Evolutionary conservation across 176 grass and related monocot genomes (phyloP), one percentile per base, ranked within the genome.

Genomic region (Carex cristatella): DNA sequence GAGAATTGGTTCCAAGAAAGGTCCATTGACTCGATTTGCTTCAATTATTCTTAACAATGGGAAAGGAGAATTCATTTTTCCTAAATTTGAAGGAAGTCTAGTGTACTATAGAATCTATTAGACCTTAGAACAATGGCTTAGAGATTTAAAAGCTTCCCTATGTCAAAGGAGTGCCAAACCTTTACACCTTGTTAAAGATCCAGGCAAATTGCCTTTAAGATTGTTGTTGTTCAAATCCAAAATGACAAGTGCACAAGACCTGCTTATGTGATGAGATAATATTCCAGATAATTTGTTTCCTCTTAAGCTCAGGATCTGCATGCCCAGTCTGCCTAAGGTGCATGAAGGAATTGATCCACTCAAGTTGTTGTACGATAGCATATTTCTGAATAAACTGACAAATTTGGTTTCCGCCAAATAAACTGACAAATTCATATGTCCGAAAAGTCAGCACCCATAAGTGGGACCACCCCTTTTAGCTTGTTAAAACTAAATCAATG

Each of bases 181-280:
- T 0, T 0, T 61, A 13, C 86, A 90, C 10, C 74, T 85, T 67
- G 2, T 27, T 55, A 92, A 67, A 2, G 66, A 92, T 85, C 82
- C 68, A 0, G 76, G 89, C 1, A 91, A 1, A 0, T 1, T 1
- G 0, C 82, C 86, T 6, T 90, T 7, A 64, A 88, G 46, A 1
- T 49, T 85, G 18, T 91, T 91, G 0, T 0, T 40, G 4, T 85
- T 5, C 12, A 91, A 70, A 86, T 91, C 69, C 7, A 91, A 23
- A 9, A 49, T 69, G 3, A 67, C 11, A 0, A 91, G 16, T 13
- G 0, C 0, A 35, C 89, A 91, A 9, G 7, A 7, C 0, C 0
- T 44, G 61, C 2, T 7, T 23, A 88, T 82, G 60, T 88, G 33
- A 10, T 5, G 57, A 0, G 57, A 7, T 1, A 85, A 7, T 2